Conservation (phyloP, 1,139 yeast species). For the Insectozyma bohioensis region DNA sequence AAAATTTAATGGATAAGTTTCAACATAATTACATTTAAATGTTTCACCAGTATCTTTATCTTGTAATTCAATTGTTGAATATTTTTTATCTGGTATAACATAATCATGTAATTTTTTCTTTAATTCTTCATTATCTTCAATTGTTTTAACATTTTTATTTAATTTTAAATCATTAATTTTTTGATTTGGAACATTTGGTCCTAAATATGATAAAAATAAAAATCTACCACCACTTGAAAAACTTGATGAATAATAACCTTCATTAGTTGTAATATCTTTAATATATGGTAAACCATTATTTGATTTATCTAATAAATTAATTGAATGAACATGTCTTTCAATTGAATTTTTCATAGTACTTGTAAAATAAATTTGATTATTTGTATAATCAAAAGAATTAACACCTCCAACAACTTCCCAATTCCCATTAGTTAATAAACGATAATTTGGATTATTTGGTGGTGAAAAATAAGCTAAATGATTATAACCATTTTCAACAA, state of each 20-base stretch:
- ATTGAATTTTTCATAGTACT: constrained; percentile 52
- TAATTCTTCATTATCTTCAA: constrained; percentile 53
- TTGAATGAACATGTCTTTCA: constrained; percentile 54
- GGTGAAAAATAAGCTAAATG: constrained; percentile 61
- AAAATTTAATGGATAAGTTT: constrained; percentile 64
- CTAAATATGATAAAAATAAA: constrained; percentile 56
- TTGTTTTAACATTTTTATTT: constrained; percentile 27
- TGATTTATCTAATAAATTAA: constrained; percentile 33
- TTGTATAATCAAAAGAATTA: constrained; percentile 43
- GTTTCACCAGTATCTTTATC: constrained; percentile 39
- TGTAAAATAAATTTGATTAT: constrained; percentile 45
- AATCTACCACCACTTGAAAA: constrained; percentile 70
- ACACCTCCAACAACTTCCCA: constrained; percentile 57
- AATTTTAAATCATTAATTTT: constrained; percentile 55
- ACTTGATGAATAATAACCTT: constrained; percentile 69
- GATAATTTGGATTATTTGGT: constrained; percentile 40
- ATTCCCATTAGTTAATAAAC: constrained; percentile 47
- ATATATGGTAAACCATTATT: constrained; percentile 31
- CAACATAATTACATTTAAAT: constrained; percentile 54
- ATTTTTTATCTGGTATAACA: constrained; percentile 48
- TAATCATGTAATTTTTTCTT: constrained; percentile 36
- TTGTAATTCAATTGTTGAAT: constrained; percentile 46
- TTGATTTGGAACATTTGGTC: constrained; percentile 71
- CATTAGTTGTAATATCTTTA: constrained; percentile 51
- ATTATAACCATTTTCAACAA: constrained; percentile 52